Evolutionary conservation across 2,329 filamentous ascomycete genomes (phyloP).

Genomic region (Parascedosporium putredinis): DNA sequence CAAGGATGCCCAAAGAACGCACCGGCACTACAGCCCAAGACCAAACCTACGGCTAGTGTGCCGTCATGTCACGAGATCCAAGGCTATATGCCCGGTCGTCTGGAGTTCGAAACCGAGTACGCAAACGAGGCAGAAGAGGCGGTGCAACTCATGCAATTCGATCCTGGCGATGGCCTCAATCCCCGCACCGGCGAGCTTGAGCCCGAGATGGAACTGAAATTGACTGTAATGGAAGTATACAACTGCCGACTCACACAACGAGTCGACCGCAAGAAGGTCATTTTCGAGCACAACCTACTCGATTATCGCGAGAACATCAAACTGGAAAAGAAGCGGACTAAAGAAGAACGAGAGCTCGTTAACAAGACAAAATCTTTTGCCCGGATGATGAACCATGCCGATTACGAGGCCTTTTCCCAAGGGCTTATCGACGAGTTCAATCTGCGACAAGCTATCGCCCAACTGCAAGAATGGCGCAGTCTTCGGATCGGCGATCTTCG

Average conservation of each 20-base stretch:
- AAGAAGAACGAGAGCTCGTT: constrained; percentile 83
- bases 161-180: constrained; percentile 88
- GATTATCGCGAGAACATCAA: constrained; percentile 90
- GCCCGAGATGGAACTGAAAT: constrained; percentile 92
- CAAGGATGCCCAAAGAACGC: constrained; percentile 81
- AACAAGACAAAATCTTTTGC: constrained; percentile 95
- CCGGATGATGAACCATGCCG: constrained; percentile 87
- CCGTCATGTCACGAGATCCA: constrained; percentile 96
- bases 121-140: constrained; percentile 97
- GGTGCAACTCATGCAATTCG: constrained; percentile 96
- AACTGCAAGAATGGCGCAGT: constrained; percentile 88
- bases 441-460: constrained; percentile 74
- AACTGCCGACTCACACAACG: constrained; percentile 83
- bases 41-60: constrained; percentile 90
- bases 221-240: constrained; percentile 98
- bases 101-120: constrained; percentile 97
- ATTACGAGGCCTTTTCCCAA: constrained; percentile 78
- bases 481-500: constrained; percentile 76
- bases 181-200: constrained; percentile 75
- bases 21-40: constrained; percentile 75
- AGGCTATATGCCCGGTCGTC: constrained; percentile 93
- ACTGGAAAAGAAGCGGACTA: constrained; percentile 86
- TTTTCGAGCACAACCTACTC: constrained; percentile 88
- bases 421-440: constrained; percentile 87
- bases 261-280: constrained; percentile 89